Base-by-base conservation (phyloP, 2,329 filamentous ascomycete species). In the Aspergillus clavatus region DNA sequence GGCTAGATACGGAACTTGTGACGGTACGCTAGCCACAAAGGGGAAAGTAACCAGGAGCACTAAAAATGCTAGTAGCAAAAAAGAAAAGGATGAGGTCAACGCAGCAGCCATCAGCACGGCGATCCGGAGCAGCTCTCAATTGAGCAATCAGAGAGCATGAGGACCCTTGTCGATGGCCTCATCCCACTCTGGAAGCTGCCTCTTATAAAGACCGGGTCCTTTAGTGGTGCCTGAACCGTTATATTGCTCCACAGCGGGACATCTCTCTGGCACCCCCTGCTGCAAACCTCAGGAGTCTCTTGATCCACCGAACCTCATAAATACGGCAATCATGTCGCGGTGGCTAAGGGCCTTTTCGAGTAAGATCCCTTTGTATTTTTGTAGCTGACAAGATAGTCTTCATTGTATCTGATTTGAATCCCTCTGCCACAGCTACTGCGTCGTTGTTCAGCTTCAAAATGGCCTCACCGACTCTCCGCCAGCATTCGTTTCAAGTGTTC, bases 401-500 rank as follows among this genome's bases (percentile, higher is more conserved):
- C 16, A 24, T 21, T 7, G 39, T 42, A 14, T 47, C 42, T 56
- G 47, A 45, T 47, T 48, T 31, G 41, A 54, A 28, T 35, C 35
- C 24, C 19, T 23, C 40, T 23, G 21, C 29, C 38, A 52, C 35
- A 53, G 52, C 54, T 38, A 55, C 58, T 38, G 55, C 58, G n/a
- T 55, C 56, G 33, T 47, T 57, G 16, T 46, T 61, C 42, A 52
- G 54, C 10, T 26, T 23, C 22, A 49, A 47, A 45, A 48, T 54
- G 12, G 51, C 54, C 19, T 47, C 49, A 52, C 54, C 22, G 38
- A 42, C 36, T 8, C 23, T 24, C 23, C 48, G 50, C 23, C 51
- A 53, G 40, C 55, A 54, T 14, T 58, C 66, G 16, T 67, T 70
- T 50, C 55, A 67, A 48, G 62, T 96, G 58, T 86, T 95, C 64